Percentiles rank a stretch among this genome's conserved stretches.
Conservation (phyloP, 371 early-diverging fungal species). For the Mortierella sp. region DNA sequence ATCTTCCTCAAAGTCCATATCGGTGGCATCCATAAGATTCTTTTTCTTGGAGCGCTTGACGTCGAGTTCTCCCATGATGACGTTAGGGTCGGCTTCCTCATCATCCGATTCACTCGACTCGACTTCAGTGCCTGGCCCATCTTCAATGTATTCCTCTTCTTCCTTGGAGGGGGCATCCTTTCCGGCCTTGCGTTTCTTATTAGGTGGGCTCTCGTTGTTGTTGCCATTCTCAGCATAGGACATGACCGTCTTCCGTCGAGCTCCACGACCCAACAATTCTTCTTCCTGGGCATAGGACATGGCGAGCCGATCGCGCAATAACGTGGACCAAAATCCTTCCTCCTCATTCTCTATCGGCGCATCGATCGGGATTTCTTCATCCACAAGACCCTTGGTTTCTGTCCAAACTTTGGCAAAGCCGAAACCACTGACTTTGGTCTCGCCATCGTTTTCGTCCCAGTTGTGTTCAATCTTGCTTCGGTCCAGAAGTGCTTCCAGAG, state of each 20-base stretch:
- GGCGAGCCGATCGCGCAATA: slow-evolving; percentile 43
- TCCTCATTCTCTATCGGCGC: slow-evolving; percentile 41
- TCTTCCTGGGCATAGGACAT: slow-evolving; percentile 45
- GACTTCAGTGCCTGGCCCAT: slow-evolving; percentile 25
- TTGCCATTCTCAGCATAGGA: slow-evolving; percentile 52
- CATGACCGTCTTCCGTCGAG: slow-evolving; percentile 46
- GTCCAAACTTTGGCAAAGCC: slow-evolving; percentile 57
- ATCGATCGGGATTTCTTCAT: slow-evolving; percentile 52
- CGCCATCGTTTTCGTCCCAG: slow-evolving; percentile 30
- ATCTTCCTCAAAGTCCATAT: slow-evolving; percentile 29
- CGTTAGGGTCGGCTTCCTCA: slow-evolving; percentile 24
- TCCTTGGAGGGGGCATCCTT: slow-evolving; percentile 42
- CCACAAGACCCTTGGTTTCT: slow-evolving; percentile 47
- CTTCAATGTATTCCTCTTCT: slow-evolving; percentile 44
- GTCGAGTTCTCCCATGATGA: slow-evolving; percentile 33
- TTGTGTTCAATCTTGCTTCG: slow-evolving; percentile 57
- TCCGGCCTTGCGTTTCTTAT: slow-evolving; percentile 50
- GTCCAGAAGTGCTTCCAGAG: slow-evolving; percentile 75
- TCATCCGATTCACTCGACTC: slow-evolving; percentile 40
- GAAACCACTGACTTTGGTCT: slow-evolving; percentile 50
- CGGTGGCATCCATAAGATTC: slow-evolving; percentile 16
- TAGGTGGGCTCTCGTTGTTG: slow-evolving; percentile 32
- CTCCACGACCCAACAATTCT: slow-evolving; percentile 46
- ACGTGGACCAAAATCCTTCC: slow-evolving; percentile 50
- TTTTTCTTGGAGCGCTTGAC: slow-evolving; percentile 28